Evolutionary conservation across 2,329 filamentous ascomycete species (phyloP).

Genomic region (Juglanconis oblonga): DNA sequence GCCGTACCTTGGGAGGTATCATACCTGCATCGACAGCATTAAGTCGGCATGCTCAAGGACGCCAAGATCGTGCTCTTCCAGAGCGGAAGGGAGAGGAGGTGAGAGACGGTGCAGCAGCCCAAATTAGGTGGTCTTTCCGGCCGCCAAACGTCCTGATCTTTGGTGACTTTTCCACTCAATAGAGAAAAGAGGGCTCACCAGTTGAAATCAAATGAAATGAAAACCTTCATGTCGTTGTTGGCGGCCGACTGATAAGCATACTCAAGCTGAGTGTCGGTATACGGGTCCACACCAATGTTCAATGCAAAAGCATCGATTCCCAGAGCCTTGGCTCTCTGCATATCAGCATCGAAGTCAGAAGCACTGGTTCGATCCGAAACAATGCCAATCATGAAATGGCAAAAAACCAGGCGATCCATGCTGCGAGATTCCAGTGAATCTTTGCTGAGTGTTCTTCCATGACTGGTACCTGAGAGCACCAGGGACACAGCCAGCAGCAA

Average conservation of each 20-base stretch:
- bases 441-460: not conserved
- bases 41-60: not conserved
- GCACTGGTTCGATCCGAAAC: slow-evolving; percentile 38
- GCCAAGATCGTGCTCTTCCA: not conserved
- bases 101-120: not conserved
- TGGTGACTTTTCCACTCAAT: too few species aligned
- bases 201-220: slow-evolving; percentile 58
- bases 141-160: not conserved
- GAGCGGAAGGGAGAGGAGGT: too few species aligned
- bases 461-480: not conserved
- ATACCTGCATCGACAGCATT: slow-evolving; percentile 39
- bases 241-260: slow-evolving; percentile 49
- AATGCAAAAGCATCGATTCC: slow-evolving; percentile 31
- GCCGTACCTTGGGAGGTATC: slow-evolving; percentile 30
- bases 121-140: not conserved
- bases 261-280: slow-evolving; percentile 43
- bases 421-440: not conserved
- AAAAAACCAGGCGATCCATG: slow-evolving; percentile 33
- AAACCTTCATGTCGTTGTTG: slow-evolving; percentile 48
- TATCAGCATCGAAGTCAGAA: slow-evolving; percentile 39
- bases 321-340: slow-evolving; percentile 21
- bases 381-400: slow-evolving; percentile 47
- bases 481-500: not conserved
- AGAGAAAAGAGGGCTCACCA: slow-evolving; percentile 28
- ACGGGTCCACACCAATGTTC: slow-evolving; percentile 33